Evolutionary conservation across 768 basidiomycete genomes (phyloP).

Genomic region (Kwoniella pini): DNA sequence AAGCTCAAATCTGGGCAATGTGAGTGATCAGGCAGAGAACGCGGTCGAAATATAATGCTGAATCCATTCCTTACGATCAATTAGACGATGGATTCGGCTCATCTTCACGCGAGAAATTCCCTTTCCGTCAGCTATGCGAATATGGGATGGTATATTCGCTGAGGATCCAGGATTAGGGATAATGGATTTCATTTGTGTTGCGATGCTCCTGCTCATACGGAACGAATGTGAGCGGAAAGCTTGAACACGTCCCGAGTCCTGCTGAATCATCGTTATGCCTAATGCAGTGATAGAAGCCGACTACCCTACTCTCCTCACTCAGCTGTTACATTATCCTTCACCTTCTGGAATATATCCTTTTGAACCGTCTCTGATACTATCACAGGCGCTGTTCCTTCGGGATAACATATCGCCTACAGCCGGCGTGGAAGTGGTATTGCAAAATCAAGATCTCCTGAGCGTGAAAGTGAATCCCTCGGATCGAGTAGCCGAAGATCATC

Average conservation of each 20-base stretch:
- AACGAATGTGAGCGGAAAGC: constrained; percentile 66
- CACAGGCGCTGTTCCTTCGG: constrained; percentile 78
- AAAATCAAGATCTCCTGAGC: constrained; percentile 76
- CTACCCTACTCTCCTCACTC: constrained; percentile 80
- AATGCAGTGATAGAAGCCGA: constrained; percentile 76
- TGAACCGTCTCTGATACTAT: constrained; percentile 64
- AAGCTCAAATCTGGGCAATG: constrained; percentile 97
- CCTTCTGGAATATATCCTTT: constrained; percentile 54
- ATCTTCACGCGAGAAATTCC: constrained; percentile 90
- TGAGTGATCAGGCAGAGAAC: no score
- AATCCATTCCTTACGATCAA: no score
- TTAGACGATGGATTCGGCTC: constrained; percentile 87
- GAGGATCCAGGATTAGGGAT: constrained; percentile 76
- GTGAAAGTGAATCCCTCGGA: constrained; percentile 60
- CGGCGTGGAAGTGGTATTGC: constrained; percentile 74
- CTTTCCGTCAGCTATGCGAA: constrained; percentile 72
- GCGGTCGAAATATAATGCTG: no score
- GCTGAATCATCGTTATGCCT: no score
- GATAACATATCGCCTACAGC: constrained; percentile 71
- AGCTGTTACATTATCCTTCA: constrained; percentile 80
- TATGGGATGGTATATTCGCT: constrained; percentile 98
- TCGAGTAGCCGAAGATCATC: constrained; percentile 54
- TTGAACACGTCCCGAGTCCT: no score
- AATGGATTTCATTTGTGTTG: constrained; percentile 83
- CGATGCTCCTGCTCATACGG: constrained; percentile 92